A percentile compares a stretch with the other conserved stretches of the same genome.
phyloP scores from a whole-genome alignment of 495 filamentous ascomycete genomes.

The Pseudoneurospora amorphoporcata region DNA sequence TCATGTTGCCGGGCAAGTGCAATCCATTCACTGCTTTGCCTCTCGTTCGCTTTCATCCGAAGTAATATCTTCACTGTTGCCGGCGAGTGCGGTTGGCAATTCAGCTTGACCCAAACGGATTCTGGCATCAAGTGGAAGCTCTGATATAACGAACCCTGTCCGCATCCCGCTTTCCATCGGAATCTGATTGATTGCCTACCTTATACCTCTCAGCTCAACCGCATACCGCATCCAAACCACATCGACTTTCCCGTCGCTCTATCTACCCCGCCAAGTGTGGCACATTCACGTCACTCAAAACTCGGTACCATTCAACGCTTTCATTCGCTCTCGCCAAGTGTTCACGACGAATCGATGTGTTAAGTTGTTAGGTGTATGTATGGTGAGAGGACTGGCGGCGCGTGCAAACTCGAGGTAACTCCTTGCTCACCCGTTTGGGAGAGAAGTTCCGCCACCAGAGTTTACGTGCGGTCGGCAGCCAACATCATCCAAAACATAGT shows the following conservation, averaged over 20 bases:
- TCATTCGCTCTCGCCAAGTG: neutral
- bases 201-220: neutral
- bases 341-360: neutral
- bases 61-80: neutral
- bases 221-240: neutral
- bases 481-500: neutral
- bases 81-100: neutral
- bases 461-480: neutral
- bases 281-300: neutral
- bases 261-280: neutral
- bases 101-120: neutral
- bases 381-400: neutral
- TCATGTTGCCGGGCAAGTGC: neutral
- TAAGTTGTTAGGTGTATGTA: neutral
- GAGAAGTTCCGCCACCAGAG: neutral
- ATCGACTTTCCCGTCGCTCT: neutral
- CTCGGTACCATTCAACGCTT: neutral
- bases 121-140: neutral
- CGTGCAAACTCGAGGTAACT: neutral
- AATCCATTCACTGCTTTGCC: neutral
- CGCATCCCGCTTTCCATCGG: neutral
- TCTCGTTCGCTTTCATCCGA: neutral
- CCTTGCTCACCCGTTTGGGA: neutral
- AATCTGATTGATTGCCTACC: neutral
- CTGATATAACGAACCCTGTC: neutral